These are phyloP conservation scores for Trebouxiophyceae sp. DNA, from an alignment of 163 green algal species.

Conservation along the genomic window DNA sequence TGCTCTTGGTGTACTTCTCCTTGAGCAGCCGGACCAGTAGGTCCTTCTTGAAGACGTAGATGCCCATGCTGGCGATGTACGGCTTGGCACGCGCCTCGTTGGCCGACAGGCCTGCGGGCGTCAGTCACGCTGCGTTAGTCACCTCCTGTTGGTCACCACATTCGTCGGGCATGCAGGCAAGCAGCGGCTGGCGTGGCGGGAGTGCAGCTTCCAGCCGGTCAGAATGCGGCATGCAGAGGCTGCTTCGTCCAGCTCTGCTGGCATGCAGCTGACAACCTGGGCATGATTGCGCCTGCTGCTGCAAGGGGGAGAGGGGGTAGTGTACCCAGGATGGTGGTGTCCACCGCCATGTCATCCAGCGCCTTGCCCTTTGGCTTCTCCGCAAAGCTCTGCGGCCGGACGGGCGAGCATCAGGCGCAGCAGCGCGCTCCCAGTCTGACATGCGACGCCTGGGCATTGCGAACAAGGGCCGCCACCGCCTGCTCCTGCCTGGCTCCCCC, in stretches of 20 bases:
- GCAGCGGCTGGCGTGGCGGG: no score
- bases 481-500: not conserved
- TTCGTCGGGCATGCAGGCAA: no score
- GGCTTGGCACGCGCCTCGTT: constrained; percentile 36
- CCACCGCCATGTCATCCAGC: constrained; percentile 89
- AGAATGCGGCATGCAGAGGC: no score
- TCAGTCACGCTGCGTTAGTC: no score
- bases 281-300: not conserved
- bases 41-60: constrained; percentile 99
- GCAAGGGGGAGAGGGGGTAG: not conserved
- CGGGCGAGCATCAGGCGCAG: no score
- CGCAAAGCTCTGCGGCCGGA: constrained; percentile 85
- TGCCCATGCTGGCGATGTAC: constrained; percentile 86
- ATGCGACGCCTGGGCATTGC: no score
- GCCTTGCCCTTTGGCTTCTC: constrained; percentile 97
- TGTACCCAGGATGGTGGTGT: constrained; percentile 89
- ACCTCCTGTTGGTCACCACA: no score
- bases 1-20: constrained; percentile 67
- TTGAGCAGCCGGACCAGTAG: constrained; percentile 76
- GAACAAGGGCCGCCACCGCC: no score
- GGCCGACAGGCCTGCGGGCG: constrained; percentile 12
- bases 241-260: constrained; percentile 17
- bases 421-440: no score
- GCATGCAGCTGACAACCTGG: no score
- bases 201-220: no score